These are phyloP conservation scores for Pythium myriotylum DNA, from an alignment of 352 stramenopile genomes.

Conservation along the genomic window DNA sequence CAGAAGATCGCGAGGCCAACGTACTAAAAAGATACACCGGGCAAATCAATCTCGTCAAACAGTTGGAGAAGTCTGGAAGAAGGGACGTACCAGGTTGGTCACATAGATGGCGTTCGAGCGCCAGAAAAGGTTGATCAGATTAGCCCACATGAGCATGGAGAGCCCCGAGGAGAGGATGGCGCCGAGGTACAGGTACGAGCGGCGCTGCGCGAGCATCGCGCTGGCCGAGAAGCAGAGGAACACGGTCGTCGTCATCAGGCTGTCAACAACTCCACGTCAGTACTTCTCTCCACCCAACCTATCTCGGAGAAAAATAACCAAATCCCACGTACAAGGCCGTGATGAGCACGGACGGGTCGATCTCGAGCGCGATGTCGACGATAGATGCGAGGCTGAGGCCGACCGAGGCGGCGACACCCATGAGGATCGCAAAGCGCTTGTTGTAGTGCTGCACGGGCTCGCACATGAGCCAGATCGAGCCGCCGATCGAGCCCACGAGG, in stretches of 20 bases:
- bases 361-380: conserved; percentile 67
- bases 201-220: conserved; percentile 73
- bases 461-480: conserved; percentile 64
- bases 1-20: conserved; percentile 87
- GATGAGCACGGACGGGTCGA: conserved; percentile 80
- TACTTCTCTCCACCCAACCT: too few species aligned
- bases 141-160: conserved; percentile 51
- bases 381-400: conserved; percentile 75
- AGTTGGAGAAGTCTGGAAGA: not conserved
- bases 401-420: conserved; percentile 65
- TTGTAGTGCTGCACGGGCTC: conserved; percentile 57
- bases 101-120: conserved; percentile 60
- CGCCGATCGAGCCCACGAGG: conserved; percentile 48
- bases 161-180: conserved; percentile 72
- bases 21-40: conserved; percentile 44
- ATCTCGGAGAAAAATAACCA: not conserved
- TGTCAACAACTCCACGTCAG: conserved; percentile 9
- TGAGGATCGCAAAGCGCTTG: conserved; percentile 69
- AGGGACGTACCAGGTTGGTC: conserved; percentile 49
- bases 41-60: not conserved
- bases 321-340: conserved; percentile 59
- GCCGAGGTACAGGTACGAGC: conserved; percentile 85
- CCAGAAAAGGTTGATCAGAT: conserved; percentile 66
- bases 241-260: conserved; percentile 71
- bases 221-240: conserved; percentile 88